Evolutionary conservation across 2,329 filamentous ascomycete genomes (phyloP).

Genomic region (Pseudogymnoascus sp.): DNA sequence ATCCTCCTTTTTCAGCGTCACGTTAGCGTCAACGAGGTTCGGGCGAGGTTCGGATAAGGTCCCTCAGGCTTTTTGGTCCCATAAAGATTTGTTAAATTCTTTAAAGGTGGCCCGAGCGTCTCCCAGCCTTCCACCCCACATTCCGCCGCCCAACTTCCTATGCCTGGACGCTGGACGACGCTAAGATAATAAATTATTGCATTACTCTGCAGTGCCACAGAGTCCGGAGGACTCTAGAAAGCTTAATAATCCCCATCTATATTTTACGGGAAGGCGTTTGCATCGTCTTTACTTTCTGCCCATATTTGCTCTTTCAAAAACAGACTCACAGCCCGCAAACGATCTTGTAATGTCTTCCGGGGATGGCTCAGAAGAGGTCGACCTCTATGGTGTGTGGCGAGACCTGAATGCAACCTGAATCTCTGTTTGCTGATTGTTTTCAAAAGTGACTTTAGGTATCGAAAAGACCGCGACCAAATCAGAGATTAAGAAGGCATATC

Average conservation of each 20-base stretch:
- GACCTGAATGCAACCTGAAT: background rate
- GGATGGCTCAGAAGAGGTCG: constrained; percentile 35
- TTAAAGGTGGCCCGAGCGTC: background rate
- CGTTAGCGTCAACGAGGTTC: background rate
- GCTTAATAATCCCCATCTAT: background rate
- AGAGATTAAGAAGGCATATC: constrained; percentile 92
- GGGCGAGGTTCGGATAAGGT: background rate
- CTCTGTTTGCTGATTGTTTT: constrained; percentile 23
- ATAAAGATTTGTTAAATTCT: background rate
- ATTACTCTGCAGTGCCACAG: constrained; percentile 2
- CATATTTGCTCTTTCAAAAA: background rate
- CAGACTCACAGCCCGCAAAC: background rate
- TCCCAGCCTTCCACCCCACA: constrained; percentile 7
- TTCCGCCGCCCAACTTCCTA: constrained; percentile 1
- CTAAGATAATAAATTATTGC: constrained; percentile 11
- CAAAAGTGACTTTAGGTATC: constrained; percentile 70
- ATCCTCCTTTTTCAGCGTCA: background rate
- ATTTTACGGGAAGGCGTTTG: constrained; percentile 5
- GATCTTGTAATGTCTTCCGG: constrained; percentile 24
- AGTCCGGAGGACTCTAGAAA: constrained; percentile 2
- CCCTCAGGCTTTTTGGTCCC: background rate
- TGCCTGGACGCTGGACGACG: background rate
- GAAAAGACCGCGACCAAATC: constrained; percentile 63
- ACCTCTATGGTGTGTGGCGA: constrained; percentile 43
- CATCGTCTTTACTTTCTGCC: background rate